Base-by-base conservation (phyloP, 768 basidiomycete genomes). In the Pulveroboletus sp. region DNA sequence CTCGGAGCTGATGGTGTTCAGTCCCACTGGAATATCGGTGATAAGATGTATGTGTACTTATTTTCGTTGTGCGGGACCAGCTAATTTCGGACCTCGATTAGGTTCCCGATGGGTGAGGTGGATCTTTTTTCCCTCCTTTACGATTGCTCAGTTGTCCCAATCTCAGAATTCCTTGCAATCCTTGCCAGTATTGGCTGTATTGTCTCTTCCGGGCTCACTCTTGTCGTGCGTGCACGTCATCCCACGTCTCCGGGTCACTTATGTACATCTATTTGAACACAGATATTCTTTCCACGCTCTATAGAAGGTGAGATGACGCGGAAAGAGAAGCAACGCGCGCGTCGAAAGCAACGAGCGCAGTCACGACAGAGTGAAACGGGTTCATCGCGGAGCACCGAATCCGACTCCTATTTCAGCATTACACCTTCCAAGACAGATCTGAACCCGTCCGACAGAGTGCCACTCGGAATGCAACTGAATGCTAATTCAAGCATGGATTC, bases 241-340 rank as follows among this genome's bases (percentile, higher is more conserved):
- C 5, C 14, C 21, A 33, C 3, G n/a, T 32, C 14, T 2, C 4
- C 17, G 6, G 15, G 8, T 28, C 14, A 13, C 1, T 14, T 33
- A 26, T n/a, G 6, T 9, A 17, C 10, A n/a, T 39, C n/a, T 31
- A n/a, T 39, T 32, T 27, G 17, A 10, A 6, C 28, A 53, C 15
- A 89, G 86, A 86, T 90, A 32, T 91, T 91, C 75, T 91, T 90
- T 71, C 89, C 89, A 46, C 84, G 89, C 36, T 86, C 84, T 6
- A 76, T 84, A 39, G 77, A 85, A 65, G 71, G 76, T 17, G 86
- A 87, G 66, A 82, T 85, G 21, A 72, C 76, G 4, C 67, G 71
- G 5, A 73, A 69, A 24, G 81, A 84, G 21, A 21, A 21, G 4
- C 21, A 21, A 21, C 21, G 21, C 4, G 21, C 21, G 21, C 21